A percentile compares a stretch with the other conserved stretches of the same genome.
These are phyloP conservation scores for Paralagenidium karlingii DNA, from an alignment of 352 stramenopile species.

Conservation along the genomic window DNA sequence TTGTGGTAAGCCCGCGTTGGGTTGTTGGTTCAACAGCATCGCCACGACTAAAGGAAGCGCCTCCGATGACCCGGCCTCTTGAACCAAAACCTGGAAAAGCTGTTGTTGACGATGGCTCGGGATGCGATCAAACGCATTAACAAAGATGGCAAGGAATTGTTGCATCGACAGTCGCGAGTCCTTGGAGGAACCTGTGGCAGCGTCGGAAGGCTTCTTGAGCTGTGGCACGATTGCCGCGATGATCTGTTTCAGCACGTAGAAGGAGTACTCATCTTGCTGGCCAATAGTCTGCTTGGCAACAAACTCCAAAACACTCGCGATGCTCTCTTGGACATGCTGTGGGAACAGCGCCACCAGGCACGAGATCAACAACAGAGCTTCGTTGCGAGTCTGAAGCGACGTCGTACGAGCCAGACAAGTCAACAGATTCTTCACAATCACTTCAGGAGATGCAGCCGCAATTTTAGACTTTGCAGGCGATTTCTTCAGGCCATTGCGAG, in stretches of 20 bases:
- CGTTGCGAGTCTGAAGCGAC: conserved; percentile 69
- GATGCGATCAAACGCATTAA: conserved; percentile 58
- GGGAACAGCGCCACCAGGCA: conserved; percentile 66
- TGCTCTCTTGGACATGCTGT: conserved; percentile 46
- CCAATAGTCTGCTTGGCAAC: conserved; percentile 39
- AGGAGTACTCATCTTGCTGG: conserved; percentile 78
- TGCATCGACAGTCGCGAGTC: conserved; percentile 32
- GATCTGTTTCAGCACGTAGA: conserved; percentile 79
- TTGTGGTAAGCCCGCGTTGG: too few relatives aligned
- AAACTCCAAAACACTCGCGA: conserved; percentile 71
- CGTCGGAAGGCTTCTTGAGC: conserved; percentile 20
- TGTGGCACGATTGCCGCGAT: conserved; percentile 68
- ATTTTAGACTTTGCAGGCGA: conserved; percentile 3
- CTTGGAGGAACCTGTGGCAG: conserved; percentile 1
- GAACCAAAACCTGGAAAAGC: conserved; percentile 58
- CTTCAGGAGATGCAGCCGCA: conserved; percentile 27
- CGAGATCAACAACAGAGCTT: conserved; percentile 70
- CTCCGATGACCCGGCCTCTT: too few relatives aligned
- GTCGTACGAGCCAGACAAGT: conserved; percentile 43
- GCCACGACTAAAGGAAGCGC: too few relatives aligned
- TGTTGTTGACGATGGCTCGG: conserved; percentile 31
- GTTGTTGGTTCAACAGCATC: too few relatives aligned
- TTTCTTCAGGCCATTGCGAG: neutral
- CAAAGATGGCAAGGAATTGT: conserved; percentile 68
- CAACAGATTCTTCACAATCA: conserved; percentile 72